Evolutionary conservation across 202 grass and related monocot genomes (phyloP).

Genomic region (Zizania palustris): DNA sequence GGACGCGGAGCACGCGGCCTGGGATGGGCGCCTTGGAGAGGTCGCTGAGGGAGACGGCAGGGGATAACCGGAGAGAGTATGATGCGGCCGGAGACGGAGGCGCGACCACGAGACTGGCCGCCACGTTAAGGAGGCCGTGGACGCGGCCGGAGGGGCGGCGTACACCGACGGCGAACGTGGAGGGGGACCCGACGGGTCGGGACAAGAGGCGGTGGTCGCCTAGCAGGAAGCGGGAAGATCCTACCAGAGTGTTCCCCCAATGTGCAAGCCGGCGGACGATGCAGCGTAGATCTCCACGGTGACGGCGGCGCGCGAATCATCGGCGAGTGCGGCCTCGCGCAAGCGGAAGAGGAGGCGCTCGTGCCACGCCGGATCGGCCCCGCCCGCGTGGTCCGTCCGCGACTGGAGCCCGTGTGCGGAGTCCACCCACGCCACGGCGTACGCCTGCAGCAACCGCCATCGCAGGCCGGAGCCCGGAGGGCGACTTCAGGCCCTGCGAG

Average conservation of each 20-base stretch:
- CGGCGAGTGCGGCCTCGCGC: constrained; percentile 54
- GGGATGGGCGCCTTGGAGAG: constrained; percentile 54
- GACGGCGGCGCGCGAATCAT: constrained; percentile 66
- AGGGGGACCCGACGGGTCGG: constrained; percentile 55
- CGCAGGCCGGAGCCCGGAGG: constrained; percentile 47
- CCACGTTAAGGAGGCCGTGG: constrained; percentile 85
- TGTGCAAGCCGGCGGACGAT: constrained; percentile 60
- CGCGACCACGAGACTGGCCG: constrained; percentile 51
- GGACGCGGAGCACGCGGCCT: constrained; percentile 53
- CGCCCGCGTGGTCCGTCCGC: constrained; percentile 58
- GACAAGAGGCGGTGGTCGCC: constrained; percentile 68
- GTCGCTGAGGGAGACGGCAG: constrained; percentile 68
- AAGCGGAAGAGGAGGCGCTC: constrained; percentile 83
- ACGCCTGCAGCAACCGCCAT: constrained; percentile 64
- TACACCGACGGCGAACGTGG: constrained; percentile 78
- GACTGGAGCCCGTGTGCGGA: constrained; percentile 69
- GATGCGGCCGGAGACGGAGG: constrained; percentile 54
- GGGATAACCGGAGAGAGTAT: constrained; percentile 57
- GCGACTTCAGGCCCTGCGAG: constrained; percentile 74
- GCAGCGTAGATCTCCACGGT: constrained; percentile 82
- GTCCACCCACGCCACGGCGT: constrained; percentile 83
- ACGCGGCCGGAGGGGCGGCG: constrained; percentile 78
- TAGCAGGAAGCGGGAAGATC: constrained; percentile 72
- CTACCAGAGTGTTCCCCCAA: constrained; percentile 64
- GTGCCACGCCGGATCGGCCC: constrained; percentile 81